A percentile compares a stretch with the other conserved stretches of the same genome.
phyloP scores from a whole-genome alignment of 306 rosid species.

The Lablab purpureus region DNA sequence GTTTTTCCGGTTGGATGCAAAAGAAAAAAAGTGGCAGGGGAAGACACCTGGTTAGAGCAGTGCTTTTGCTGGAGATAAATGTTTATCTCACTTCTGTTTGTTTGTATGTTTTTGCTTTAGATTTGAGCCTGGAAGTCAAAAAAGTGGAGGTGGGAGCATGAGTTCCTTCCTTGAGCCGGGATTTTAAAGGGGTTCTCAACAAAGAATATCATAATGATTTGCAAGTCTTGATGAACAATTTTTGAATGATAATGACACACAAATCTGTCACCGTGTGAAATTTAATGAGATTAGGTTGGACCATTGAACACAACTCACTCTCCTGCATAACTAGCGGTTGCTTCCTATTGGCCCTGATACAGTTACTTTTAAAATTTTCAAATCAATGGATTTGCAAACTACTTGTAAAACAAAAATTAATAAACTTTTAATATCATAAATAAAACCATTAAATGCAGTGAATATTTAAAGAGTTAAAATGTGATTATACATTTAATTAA shows the following conservation, averaged over 20 bases:
- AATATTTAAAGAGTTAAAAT: too few relatives aligned
- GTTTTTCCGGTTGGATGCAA: constrained; percentile 23
- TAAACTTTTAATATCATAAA: too few relatives aligned
- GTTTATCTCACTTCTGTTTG: constrained; percentile 34
- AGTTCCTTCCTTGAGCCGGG: not conserved
- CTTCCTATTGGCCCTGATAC: not conserved
- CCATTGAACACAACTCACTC: constrained; percentile 24
- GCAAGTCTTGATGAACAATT: constrained; percentile 36
- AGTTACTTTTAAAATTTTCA: not conserved
- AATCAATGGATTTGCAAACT: not conserved
- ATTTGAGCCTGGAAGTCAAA: constrained; percentile 47
- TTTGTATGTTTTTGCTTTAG: not conserved
- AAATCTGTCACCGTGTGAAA: constrained; percentile 35
- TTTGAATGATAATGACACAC: constrained; percentile 33
- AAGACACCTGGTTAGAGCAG: constrained; percentile 15
- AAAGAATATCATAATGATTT: constrained; percentile 40
- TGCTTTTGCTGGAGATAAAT: constrained; percentile 47
- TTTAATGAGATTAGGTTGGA: constrained; percentile 37
- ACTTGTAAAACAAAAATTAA: not conserved
- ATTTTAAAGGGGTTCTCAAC: constrained; percentile 1
- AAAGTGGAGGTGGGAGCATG: constrained; percentile 12
- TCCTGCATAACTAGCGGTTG: constrained; percentile 7
- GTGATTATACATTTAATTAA: too few relatives aligned
- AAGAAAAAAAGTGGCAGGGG: not conserved
- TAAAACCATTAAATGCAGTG: not conserved